Evolutionary conservation across 2,329 filamentous ascomycete species (phyloP).

Genomic region (Colletotrichum gigasporum): DNA sequence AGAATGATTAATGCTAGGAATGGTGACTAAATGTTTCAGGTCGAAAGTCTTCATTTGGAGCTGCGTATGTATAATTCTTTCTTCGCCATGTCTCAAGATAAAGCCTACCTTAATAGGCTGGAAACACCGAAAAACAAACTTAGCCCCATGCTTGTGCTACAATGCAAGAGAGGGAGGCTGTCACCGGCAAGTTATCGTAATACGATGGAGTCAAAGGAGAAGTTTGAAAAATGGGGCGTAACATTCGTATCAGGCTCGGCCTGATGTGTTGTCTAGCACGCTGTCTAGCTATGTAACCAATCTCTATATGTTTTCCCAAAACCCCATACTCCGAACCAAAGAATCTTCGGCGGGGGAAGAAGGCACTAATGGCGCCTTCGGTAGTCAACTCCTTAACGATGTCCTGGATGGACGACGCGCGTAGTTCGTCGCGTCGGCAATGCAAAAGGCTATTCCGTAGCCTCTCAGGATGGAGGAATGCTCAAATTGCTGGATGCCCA

Average conservation of each 20-base stretch:
- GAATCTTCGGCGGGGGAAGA: slow-evolving; percentile 21
- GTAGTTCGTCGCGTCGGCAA: slow-evolving; percentile 10
- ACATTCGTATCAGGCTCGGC: slow-evolving; percentile 26
- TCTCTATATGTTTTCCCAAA: slow-evolving; percentile 7
- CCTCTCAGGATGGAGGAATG: slow-evolving; percentile 31
- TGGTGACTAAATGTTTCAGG: too few relatives aligned
- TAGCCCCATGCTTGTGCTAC: too few relatives aligned
- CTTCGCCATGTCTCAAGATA: too few relatives aligned
- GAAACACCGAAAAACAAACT: too few relatives aligned
- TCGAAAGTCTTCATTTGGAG: too few relatives aligned
- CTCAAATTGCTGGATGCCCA: slow-evolving; percentile 8
- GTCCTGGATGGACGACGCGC: slow-evolving; percentile 31
- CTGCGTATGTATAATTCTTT: too few relatives aligned
- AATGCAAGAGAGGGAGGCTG: too few relatives aligned
- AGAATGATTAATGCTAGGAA: too few relatives aligned
- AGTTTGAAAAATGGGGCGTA: slow-evolving; percentile 3
- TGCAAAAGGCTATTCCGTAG: slow-evolving; percentile 16
- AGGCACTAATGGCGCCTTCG: not conserved
- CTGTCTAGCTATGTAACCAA: slow-evolving; percentile 12
- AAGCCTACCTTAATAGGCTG: too few relatives aligned
- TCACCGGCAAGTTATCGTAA: too few relatives aligned
- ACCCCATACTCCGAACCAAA: slow-evolving; percentile 17
- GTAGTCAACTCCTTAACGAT: slow-evolving; percentile 23
- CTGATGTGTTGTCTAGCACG: slow-evolving; percentile 19
- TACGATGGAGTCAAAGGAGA: not conserved